A percentile compares a stretch with the other conserved stretches of the same genome.
Conservation (phyloP, 2,329 filamentous ascomycete species). For the Monosporascus sp. region DNA sequence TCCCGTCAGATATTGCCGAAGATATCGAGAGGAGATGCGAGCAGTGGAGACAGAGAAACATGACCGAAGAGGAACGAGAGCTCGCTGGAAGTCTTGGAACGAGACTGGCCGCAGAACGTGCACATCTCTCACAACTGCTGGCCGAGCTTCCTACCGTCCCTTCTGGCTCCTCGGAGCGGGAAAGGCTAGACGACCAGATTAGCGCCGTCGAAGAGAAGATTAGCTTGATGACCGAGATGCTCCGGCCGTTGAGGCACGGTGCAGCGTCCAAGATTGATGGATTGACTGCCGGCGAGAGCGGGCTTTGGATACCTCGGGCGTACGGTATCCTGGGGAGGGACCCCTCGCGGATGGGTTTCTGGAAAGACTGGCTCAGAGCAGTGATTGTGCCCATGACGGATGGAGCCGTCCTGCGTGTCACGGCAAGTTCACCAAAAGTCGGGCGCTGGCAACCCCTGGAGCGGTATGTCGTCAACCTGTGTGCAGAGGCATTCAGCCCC, state of each 20-base stretch:
- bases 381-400: constrained; percentile 95
- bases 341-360: constrained; percentile 77
- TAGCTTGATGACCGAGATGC: constrained; percentile 88
- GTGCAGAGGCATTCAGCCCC: constrained; percentile 88
- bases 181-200: constrained; percentile 87
- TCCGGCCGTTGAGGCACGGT: constrained; percentile 86
- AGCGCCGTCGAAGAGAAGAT: constrained; percentile 97
- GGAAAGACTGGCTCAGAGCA: constrained; percentile 97
- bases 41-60: constrained; percentile 76
- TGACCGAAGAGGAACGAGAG: constrained; percentile 87
- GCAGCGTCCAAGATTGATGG: constrained; percentile 97
- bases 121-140: constrained; percentile 82
- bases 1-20: constrained; percentile 76
- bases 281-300: constrained; percentile 88
- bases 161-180: constrained; percentile 76
- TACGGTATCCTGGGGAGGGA: constrained; percentile 91
- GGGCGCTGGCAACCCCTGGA: constrained; percentile 96
- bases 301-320: constrained; percentile 89
- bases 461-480: constrained; percentile 94
- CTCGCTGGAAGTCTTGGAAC: constrained; percentile 87
- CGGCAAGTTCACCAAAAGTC: constrained; percentile 81
- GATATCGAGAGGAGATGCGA: constrained; percentile 80
- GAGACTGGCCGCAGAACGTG: constrained; percentile 78
- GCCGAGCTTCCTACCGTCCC: constrained; percentile 74
- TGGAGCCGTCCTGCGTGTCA: constrained; percentile 74